Evolutionary conservation across 306 rosid species (phyloP), one percentile per base, ranked within the genome.

Genomic region (Gleditsia sinensis): DNA sequence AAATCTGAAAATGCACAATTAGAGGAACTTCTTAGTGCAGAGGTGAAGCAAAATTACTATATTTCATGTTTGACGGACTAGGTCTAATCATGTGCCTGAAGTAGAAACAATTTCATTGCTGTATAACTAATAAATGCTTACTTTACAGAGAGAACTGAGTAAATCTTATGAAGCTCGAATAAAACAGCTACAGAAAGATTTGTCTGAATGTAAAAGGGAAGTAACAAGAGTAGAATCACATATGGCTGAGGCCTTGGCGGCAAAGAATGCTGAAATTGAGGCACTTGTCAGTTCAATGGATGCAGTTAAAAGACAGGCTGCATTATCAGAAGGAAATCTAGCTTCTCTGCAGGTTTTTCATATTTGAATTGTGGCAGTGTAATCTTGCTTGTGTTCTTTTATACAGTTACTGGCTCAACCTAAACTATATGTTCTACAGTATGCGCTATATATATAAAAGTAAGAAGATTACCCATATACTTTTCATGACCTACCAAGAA

Each of bases 1-100:
- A 95, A 95, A 88, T 87, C 90, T 20, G 99, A 95, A 84, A 95
- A 88, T 87, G 99, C 93, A 45, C 99, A 95, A 84, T 80, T 95
- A 75, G 99, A 95, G 89, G 99, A 95, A 83, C 96, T 95, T 87
- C 98, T 95, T 49, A 69, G 79, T 70, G 90, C 98, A 58, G 99
- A 95, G 91, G 99, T 92, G 84, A 84, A 78, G 45, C 49, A 16
- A 36, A 58, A 64, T 53, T 42, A 59, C 30, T 76, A 53, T 76
- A 53, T 24, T 67, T 72, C 58, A 78, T 59, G 58, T 72, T 79
- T 71, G 33, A 66, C 49, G 70, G 68, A 70, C 75, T 68, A 48
- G 34, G 39, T 64, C 56, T 77, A 23, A 46, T 63, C 48, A 12
- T 55, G 53, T 65, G 30, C 81, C 66, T 34, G 71, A 53, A 77